Conservation (phyloP, 257 asterid species). For the Cruciata laevipes region DNA sequence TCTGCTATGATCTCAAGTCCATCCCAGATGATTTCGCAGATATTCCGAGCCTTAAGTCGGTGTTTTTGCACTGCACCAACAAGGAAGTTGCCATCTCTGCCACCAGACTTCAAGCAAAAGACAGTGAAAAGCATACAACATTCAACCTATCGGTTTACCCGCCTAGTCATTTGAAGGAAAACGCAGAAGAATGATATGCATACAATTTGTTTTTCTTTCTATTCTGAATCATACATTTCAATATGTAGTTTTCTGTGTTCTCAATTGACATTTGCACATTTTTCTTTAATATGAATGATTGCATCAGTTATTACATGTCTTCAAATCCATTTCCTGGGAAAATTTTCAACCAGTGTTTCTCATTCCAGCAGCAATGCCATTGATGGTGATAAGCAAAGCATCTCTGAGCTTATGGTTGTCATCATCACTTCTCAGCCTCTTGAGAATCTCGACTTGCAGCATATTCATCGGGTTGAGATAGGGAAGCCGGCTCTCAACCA, state of each 20-base stretch:
- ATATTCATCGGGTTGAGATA: constrained; percentile 86
- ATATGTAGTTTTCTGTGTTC: not conserved
- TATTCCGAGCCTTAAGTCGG: constrained; percentile 16
- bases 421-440: constrained; percentile 65
- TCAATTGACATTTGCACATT: not conserved
- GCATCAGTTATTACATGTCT: not conserved
- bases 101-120: constrained; percentile 9
- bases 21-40: constrained; percentile 22
- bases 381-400: constrained; percentile 75
- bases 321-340: not conserved
- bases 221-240: not conserved
- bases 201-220: not conserved
- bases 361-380: constrained; percentile 99
- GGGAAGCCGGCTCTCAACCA: constrained; percentile 92
- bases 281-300: not conserved
- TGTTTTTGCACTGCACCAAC: constrained; percentile 16
- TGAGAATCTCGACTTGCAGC: constrained; percentile 91
- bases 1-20: constrained; percentile 18
- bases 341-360: constrained; percentile 76
- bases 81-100: constrained; percentile 22
- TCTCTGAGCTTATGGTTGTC: constrained; percentile 74
- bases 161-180: constrained; percentile 9
- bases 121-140: not conserved
- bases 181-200: not conserved
- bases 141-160: constrained; percentile 20